Percentiles rank a stretch among this genome's conserved stretches.
These are phyloP conservation scores for Rhodotorula taiwanensis DNA, from an alignment of 768 basidiomycete species.

Conservation along the genomic window DNA sequence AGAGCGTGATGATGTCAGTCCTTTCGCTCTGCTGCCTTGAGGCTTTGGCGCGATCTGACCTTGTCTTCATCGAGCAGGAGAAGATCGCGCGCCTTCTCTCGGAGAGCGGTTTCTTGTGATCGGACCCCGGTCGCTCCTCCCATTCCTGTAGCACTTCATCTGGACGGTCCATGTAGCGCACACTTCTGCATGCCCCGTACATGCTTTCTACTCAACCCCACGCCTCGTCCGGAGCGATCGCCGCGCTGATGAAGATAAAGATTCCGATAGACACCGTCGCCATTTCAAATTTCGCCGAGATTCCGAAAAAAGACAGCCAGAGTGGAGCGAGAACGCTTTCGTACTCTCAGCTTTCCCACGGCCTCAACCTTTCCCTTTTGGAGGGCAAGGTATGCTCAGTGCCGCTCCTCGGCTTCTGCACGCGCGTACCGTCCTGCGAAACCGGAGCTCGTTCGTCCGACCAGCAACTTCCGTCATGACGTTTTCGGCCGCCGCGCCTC, in stretches of 20 bases:
- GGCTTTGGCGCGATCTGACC: neutral
- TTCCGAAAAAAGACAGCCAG: too few relatives aligned
- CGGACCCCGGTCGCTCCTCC: neutral
- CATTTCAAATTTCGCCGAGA: too few relatives aligned
- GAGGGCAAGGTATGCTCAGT: too few relatives aligned
- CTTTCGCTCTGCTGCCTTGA: neutral
- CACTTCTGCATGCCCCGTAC: neutral
- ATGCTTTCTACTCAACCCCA: neutral
- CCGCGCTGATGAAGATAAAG: neutral
- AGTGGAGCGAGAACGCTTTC: too few relatives aligned
- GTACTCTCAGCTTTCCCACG: too few relatives aligned
- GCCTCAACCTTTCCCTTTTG: too few relatives aligned
- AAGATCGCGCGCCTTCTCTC: constrained; percentile 33
- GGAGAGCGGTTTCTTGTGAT: constrained; percentile 33
- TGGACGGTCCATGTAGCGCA: neutral
- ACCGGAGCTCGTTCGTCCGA: too few relatives aligned
- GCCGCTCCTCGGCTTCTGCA: too few relatives aligned
- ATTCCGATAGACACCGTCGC: too few relatives aligned
- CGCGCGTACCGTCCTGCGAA: too few relatives aligned
- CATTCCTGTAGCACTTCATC: neutral
- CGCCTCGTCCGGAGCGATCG: neutral
- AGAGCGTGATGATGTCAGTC: constrained; percentile 77
- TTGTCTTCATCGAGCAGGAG: constrained; percentile 6
- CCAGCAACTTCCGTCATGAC: too few relatives aligned
- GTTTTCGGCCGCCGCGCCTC: too few relatives aligned